phyloP scores from a whole-genome alignment of 495 filamentous ascomycete genomes.

The Podospora didyma region DNA sequence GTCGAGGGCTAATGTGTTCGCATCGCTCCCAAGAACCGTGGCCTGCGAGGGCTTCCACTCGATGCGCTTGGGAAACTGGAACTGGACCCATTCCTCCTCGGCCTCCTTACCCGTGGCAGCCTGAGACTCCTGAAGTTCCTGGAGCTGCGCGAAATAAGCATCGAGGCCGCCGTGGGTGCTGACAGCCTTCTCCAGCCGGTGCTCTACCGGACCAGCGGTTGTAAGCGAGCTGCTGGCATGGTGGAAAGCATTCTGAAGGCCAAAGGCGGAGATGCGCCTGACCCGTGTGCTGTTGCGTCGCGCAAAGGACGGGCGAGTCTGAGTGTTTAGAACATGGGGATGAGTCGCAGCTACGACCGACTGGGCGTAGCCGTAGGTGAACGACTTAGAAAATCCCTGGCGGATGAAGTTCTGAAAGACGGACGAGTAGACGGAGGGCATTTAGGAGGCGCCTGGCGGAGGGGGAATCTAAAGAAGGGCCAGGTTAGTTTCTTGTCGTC shows the following conservation, averaged over 20 bases:
- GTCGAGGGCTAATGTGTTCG: conserved; percentile 36
- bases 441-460: conserved; percentile 51
- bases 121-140: conserved; percentile 75
- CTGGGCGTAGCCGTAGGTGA: conserved; percentile 96
- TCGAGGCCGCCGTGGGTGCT: conserved; percentile 55
- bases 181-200: conserved; percentile 37
- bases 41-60: conserved; percentile 70
- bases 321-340: conserved; percentile 72
- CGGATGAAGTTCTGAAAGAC: conserved; percentile 84
- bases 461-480: conserved; percentile 29
- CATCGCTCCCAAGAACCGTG: conserved; percentile 48
- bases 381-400: conserved; percentile 90
- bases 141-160: conserved; percentile 86
- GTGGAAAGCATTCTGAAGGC: conserved; percentile 76
- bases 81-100: conserved; percentile 83
- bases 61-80: conserved; percentile 79
- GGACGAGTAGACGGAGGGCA: conserved; percentile 56
- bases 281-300: conserved; percentile 44
- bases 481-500: background rate
- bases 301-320: conserved; percentile 53
- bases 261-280: conserved; percentile 57
- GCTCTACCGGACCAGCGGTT: conserved; percentile 33
- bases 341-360: conserved; percentile 95
- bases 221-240: conserved; percentile 26
- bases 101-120: conserved; percentile 50